phyloP scores from a whole-genome alignment of 805 yeast genomes.

The Candida nemodendra region DNA sequence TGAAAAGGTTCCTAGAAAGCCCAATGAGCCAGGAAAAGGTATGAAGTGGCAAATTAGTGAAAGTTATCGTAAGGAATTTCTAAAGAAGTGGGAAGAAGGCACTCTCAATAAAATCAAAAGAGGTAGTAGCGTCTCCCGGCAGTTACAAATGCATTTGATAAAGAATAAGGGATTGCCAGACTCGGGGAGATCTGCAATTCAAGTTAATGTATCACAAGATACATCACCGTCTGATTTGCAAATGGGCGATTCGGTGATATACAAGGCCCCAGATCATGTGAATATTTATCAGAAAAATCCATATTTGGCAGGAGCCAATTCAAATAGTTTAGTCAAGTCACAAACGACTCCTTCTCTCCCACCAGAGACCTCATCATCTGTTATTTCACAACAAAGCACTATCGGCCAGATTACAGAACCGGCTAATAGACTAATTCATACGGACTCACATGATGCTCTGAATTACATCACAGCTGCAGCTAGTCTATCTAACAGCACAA shows the following conservation, averaged over 20 bases:
- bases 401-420: constrained; percentile 3
- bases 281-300: constrained; percentile 1
- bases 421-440: constrained; percentile 4
- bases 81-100: constrained; percentile 77
- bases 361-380: constrained; percentile 5
- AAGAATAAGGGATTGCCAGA: constrained; percentile 55
- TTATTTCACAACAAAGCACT: constrained; percentile 5
- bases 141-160: constrained; percentile 70
- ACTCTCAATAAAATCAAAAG: constrained; percentile 70
- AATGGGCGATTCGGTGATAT: constrained; percentile 10
- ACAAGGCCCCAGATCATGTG: constrained; percentile 10
- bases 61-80: constrained; percentile 76
- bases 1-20: constrained; percentile 93
- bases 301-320: constrained; percentile 2
- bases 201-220: constrained; percentile 4
- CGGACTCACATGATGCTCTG: constrained; percentile 28
- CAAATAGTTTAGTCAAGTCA: not conserved
- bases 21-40: constrained; percentile 97
- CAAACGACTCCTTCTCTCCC: constrained; percentile 1
- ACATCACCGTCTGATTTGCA: constrained; percentile 11
- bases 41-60: constrained; percentile 98
- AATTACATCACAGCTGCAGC: constrained; percentile 29
- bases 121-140: constrained; percentile 80
- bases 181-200: constrained; percentile 31
- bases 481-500: constrained; percentile 17